phyloP scores from a whole-genome alignment of 1,284 basidiomycete species.

The Ceratobasidium sp. region DNA sequence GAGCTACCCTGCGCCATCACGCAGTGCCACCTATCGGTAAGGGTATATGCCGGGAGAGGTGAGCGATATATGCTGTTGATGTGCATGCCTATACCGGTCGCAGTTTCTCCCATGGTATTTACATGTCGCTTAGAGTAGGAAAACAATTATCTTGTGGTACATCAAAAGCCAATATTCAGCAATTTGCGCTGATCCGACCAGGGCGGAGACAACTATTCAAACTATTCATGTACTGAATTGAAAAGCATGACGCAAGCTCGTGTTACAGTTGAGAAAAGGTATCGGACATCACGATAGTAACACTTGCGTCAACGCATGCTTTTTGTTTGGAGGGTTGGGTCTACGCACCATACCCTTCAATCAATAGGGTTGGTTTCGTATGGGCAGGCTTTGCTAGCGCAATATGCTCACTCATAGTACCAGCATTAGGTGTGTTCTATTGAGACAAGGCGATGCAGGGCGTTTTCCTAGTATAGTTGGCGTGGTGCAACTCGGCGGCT shows the following conservation, averaged over 20 bases:
- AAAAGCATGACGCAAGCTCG: neutral
- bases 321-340: neutral
- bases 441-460: neutral
- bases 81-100: neutral
- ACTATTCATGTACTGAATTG: neutral
- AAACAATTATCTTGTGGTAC: neutral
- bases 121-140: neutral
- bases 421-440: neutral
- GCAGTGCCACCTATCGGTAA: neutral
- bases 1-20: conserved; percentile 2
- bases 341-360: neutral
- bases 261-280: neutral
- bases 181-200: neutral
- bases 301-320: neutral
- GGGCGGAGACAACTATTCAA: neutral
- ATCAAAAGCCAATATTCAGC: conserved; percentile 7
- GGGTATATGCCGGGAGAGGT: neutral
- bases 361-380: neutral
- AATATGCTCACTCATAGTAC: neutral
- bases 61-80: conserved; percentile 24
- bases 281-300: neutral
- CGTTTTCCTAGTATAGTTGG: too few species aligned
- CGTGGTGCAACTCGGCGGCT: too few species aligned
- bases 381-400: neutral
- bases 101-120: neutral